phyloP scores from a whole-genome alignment of 164 flowering plant genomes.

The Vitis amurensis region DNA sequence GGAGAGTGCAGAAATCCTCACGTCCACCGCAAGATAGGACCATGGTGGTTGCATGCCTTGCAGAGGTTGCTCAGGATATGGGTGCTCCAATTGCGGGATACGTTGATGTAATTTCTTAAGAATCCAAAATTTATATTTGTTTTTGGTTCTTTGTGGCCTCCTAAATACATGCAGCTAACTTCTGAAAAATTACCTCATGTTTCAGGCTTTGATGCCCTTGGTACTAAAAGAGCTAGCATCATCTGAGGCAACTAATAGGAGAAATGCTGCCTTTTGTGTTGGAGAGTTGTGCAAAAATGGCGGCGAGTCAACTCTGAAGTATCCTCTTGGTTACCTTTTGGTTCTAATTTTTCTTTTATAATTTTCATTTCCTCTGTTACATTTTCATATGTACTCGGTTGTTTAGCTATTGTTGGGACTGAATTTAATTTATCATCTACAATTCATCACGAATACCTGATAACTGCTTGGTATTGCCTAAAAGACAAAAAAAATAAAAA shows the following conservation, averaged over 20 bases:
- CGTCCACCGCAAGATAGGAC: constrained; percentile 91
- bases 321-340: constrained; percentile 30
- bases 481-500: no score
- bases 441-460: no score
- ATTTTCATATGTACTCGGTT: background rate
- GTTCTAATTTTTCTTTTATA: background rate
- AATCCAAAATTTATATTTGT: background rate
- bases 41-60: constrained; percentile 98
- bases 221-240: constrained; percentile 86
- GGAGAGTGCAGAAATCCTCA: constrained; percentile 66
- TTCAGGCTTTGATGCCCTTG: constrained; percentile 84
- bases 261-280: constrained; percentile 98
- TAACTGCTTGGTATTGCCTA: no score
- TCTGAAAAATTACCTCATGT: constrained; percentile 8
- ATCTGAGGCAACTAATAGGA: constrained; percentile 80
- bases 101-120: constrained; percentile 60
- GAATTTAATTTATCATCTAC: background rate
- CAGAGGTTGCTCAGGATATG: constrained; percentile 98
- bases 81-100: constrained; percentile 87
- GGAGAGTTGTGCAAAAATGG: constrained; percentile 97
- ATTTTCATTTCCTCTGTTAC: background rate
- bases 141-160: constrained; percentile 2
- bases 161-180: background rate
- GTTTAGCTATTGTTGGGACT: background rate
- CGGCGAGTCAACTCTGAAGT: constrained; percentile 72